Base-by-base conservation (phyloP, 176 grass and related monocot genomes). In the Melocanna baccifera region DNA sequence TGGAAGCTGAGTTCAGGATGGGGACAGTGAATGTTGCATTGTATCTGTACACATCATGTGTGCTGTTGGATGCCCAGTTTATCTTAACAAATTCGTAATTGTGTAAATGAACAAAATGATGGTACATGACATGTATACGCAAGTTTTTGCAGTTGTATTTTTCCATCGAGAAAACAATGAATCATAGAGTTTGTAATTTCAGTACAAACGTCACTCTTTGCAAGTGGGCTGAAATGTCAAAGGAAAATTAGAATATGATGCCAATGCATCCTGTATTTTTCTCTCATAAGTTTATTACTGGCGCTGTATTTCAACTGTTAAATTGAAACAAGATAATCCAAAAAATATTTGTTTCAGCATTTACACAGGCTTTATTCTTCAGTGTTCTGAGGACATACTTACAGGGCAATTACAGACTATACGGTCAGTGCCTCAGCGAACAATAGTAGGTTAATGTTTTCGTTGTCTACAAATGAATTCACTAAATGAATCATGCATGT, bases 1-100 rank as follows among this genome's bases (percentile, higher is more conserved):
- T 67, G 53, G 73, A 52, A 85, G 55, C 73, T 91, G 63, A 93
- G 76, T 46, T 76, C 55, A 72, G n/a, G 76, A 75, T 42, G 50
- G 51, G 26, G 32, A 28, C 6, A 37, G 41, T 39, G 50, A 65
- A 50, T 80, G 19, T 13, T 74, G 47, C 58, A 37, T 2, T 19
- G 0, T 22, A 45, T 28, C 8, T 75, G 53, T 56, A 29, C 37
- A 48, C 63, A 62, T 37, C 13, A 36, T 48, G 4, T 66, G 40
- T 81, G 52, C 10, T 84, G 41, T 67, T 47, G 45, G 11, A 67
- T 71, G 7, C 20, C 3, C 57, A 64, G 34, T 58, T 84, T 64
- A 52, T 50, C 48, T 47, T 28, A 36, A n/a, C 7, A 67, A 71
- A 18, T 87, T 47, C 30, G 43, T n/a, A 67, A 84, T 28, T 46